A percentile compares a stretch with the other conserved stretches of the same genome.
These are phyloP conservation scores for Aspergillus indologenus DNA, from an alignment of 495 filamentous ascomycete species.

Conservation along the genomic window DNA sequence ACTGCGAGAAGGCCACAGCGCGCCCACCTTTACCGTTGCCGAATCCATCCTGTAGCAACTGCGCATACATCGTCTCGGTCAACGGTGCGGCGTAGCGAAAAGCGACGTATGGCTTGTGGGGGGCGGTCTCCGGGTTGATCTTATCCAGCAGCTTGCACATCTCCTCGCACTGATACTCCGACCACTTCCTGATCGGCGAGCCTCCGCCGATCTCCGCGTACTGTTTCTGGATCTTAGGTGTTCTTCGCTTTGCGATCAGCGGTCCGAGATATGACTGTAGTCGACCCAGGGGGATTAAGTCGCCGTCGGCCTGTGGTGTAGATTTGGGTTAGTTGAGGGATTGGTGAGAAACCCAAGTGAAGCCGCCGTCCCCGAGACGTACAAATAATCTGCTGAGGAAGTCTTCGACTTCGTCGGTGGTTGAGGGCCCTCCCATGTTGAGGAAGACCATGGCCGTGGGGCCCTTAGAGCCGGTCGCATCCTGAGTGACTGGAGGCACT, in stretches of 20 bases:
- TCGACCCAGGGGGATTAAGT: constrained; percentile 93
- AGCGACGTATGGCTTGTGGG: constrained; percentile 98
- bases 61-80: constrained; percentile 87
- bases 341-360: neutral
- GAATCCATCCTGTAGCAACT: constrained; percentile 83
- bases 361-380: constrained; percentile 26
- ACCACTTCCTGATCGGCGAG: constrained; percentile 97
- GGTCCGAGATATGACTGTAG: constrained; percentile 89
- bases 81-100: constrained; percentile 94
- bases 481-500: constrained; percentile 71
- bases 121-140: constrained; percentile 86
- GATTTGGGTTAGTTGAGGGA: neutral
- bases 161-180: constrained; percentile 83
- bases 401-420: constrained; percentile 77
- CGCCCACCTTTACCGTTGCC: constrained; percentile 80
- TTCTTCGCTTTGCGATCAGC: constrained; percentile 78
- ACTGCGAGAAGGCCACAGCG: constrained; percentile 96
- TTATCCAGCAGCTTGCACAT: constrained; percentile 96
- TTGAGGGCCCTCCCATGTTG: constrained; percentile 98
- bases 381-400: constrained; percentile 96
- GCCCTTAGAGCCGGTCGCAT: constrained; percentile 58
- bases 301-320: constrained; percentile 70
- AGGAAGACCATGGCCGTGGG: constrained; percentile 96
- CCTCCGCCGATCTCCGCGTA: constrained; percentile 95
- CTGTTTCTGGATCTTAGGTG: constrained; percentile 93